A percentile compares a stretch with the other conserved stretches of the same genome.
Conservation (phyloP, 2,329 filamentous ascomycete species). For the Ascomycota sp. region DNA sequence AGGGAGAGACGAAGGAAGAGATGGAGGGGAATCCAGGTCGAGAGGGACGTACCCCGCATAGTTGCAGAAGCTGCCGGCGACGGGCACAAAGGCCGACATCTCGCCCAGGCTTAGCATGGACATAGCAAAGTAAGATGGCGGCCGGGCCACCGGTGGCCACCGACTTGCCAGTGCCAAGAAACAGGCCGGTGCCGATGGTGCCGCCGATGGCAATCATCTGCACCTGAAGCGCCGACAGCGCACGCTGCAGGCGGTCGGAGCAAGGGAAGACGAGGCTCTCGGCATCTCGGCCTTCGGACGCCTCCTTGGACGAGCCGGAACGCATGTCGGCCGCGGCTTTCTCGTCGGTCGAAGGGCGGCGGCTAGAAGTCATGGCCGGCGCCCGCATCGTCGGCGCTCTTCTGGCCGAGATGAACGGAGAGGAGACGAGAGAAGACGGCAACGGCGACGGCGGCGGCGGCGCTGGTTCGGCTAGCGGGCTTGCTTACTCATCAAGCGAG, state of each 20-base stretch:
- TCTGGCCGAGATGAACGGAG: no score
- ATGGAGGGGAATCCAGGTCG: no score
- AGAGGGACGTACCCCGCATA: slow-evolving; percentile 18
- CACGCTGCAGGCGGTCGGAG: slow-evolving; percentile 28
- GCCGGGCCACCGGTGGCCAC: slow-evolving; percentile 38
- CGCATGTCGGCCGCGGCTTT: not conserved
- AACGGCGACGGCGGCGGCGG: no score
- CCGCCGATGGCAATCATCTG: slow-evolving; percentile 47
- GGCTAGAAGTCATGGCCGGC: not conserved
- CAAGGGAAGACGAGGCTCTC: slow-evolving; percentile 4
- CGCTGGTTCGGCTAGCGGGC: no score
- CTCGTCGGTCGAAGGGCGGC: not conserved
- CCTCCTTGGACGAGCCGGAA: not conserved
- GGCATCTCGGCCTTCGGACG: not conserved
- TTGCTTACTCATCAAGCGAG: no score
- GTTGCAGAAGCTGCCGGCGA: slow-evolving; percentile 36
- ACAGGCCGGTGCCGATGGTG: slow-evolving; percentile 39
- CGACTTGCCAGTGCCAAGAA: slow-evolving; percentile 40
- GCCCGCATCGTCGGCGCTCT: no score
- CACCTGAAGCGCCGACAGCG: slow-evolving; percentile 39
- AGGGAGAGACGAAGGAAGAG: no score
- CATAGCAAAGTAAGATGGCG: slow-evolving; percentile 34
- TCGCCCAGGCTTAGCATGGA: slow-evolving; percentile 38
- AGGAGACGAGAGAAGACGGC: no score
- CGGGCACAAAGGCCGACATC: slow-evolving; percentile 31